Conservation (phyloP, 2,329 filamentous ascomycete species). For the Beauveria pseudobassiana region DNA sequence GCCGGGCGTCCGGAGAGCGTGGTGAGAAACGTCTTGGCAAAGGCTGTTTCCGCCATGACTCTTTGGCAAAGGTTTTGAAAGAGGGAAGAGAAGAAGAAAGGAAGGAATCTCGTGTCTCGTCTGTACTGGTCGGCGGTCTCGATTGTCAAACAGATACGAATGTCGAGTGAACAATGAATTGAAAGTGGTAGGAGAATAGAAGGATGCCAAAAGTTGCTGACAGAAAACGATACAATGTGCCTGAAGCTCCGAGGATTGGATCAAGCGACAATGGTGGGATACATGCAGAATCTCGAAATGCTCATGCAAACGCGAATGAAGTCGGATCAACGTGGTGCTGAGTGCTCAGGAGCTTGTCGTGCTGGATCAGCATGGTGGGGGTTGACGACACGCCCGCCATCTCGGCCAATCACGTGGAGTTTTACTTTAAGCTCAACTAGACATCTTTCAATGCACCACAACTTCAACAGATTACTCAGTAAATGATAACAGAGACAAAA, state of each 20-base stretch:
- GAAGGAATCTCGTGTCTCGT: too few species aligned
- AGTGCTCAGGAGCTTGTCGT: background rate
- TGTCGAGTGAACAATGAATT: too few species aligned
- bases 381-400: background rate
- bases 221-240: too few species aligned
- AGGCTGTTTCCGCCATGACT: conserved; percentile 72
- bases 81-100: too few species aligned
- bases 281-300: background rate
- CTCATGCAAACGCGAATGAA: background rate
- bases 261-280: background rate
- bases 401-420: conserved; percentile 6
- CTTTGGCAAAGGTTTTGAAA: background rate
- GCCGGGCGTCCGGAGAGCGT: conserved; percentile 69
- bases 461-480: background rate
- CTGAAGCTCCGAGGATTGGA: too few species aligned
- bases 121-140: background rate
- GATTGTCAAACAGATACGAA: background rate
- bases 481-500: background rate
- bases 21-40: conserved; percentile 76
- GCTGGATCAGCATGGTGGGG: background rate
- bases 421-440: background rate
- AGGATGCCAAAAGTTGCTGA: too few species aligned
- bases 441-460: background rate
- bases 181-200: too few species aligned
- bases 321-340: background rate